These are phyloP conservation scores for Nissolia schottii DNA, from an alignment of 306 rosid genomes.

Conservation along the genomic window DNA sequence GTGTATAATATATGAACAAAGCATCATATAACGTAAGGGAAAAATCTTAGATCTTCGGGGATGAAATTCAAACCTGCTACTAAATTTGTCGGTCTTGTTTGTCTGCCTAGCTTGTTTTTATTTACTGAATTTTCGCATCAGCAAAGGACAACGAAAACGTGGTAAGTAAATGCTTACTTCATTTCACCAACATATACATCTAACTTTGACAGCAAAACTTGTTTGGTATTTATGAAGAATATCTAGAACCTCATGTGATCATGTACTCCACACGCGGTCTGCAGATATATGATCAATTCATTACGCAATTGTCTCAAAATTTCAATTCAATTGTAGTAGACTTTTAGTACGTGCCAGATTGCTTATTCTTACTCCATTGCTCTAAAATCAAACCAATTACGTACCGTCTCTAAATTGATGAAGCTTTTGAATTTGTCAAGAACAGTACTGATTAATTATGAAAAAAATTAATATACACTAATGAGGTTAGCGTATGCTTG, in stretches of 20 bases:
- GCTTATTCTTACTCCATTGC: not conserved
- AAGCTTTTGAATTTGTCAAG: not conserved
- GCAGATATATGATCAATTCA: not conserved
- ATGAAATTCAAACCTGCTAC: not conserved
- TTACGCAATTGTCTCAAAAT: not conserved
- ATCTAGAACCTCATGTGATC: not conserved
- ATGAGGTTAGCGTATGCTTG: not conserved
- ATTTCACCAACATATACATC: not conserved
- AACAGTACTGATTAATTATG: no score
- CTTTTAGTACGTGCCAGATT: not conserved
- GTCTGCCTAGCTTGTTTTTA: not conserved
- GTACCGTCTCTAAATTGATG: not conserved
- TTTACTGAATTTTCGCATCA: not conserved
- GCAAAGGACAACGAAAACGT: not conserved
- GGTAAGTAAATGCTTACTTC: not conserved
- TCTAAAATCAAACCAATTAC: not conserved
- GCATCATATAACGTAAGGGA: no score
- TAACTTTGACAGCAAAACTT: not conserved
- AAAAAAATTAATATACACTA: no score
- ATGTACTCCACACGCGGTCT: not conserved
- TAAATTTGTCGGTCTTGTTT: slow-evolving; percentile 1
- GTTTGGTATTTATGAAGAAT: not conserved
- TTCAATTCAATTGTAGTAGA: not conserved
- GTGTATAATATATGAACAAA: no score
- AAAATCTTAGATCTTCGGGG: not conserved